Base-by-base conservation (phyloP, 345 rosid species). In the Dipteronia dyeriana region DNA sequence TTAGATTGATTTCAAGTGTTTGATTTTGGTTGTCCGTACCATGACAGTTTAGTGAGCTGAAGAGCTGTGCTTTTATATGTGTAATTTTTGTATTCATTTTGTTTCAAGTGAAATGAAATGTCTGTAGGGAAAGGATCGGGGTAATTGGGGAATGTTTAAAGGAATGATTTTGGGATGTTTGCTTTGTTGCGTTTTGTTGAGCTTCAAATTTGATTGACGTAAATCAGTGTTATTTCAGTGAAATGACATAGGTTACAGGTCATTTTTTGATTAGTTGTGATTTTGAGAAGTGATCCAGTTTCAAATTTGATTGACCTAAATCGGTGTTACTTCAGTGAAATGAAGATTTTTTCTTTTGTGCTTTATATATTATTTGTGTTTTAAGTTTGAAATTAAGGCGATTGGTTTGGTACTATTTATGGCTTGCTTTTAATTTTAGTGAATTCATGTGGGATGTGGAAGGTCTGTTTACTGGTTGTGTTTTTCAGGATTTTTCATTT, bases 221-320 rank as follows among this genome's bases (percentile, higher is more conserved):
- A 11, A 12, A 10, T 62, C 63, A 57, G 34, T 62, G 43, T 41
- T 63, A 19, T 22, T 79, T 79, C 23, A 25, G 51, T 73, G 38
- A 56, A 70, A 62, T 59, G 47, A 45, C 11, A 53, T 22, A 47
- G 59, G 23, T 20, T 23, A 45, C 66, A 66, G 53, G 49, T 68
- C 13, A 0, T 4, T 39, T 70, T 12, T 60, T 68, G 8, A 10
- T 31, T 76, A 61, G 10, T 67, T 66, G 31, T 72, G 49, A 41
- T 63, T 76, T 79, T 57, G 66, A 75, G 22, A 41, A 73, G 71
- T 43, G 75, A 31, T 68, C 45, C 19, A 0, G 20, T 49, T 47
- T 47, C 59, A 47, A 19, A 49, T 47, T 74, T 49, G 47, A 26
- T 26, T 26, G 1, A 26, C 26, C 1, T 26, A 26, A 26, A 26